phyloP scores from a whole-genome alignment of 2,329 filamentous ascomycete species.

The Scedosporium apiospermum region DNA sequence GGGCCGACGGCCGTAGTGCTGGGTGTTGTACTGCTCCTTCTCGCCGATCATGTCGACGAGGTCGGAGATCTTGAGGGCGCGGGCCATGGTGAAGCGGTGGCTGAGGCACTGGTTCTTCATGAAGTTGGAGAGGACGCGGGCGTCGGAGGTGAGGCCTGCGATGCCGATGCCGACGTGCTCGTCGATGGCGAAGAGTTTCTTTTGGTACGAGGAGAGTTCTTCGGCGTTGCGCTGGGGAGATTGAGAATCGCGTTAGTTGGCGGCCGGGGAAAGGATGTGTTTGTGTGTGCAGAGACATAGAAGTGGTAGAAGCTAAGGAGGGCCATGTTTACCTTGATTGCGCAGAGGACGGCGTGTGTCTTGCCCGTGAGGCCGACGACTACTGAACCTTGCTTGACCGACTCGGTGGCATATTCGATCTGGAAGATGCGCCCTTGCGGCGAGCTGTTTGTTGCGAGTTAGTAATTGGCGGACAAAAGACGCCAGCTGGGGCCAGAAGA shows the following conservation, averaged over 20 bases:
- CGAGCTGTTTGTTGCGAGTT: constrained; percentile 50
- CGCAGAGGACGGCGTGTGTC: constrained; percentile 91
- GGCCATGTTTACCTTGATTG: constrained; percentile 66
- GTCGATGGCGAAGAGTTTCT: constrained; percentile 96
- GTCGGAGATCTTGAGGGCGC: constrained; percentile 79
- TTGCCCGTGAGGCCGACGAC: constrained; percentile 97
- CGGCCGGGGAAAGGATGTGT: background rate
- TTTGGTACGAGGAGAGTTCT: constrained; percentile 98
- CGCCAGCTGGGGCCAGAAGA: constrained; percentile 11
- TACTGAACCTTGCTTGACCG: constrained; percentile 97
- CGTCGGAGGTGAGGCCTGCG: constrained; percentile 92
- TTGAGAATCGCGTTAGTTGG: background rate
- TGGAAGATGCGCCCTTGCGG: constrained; percentile 99
- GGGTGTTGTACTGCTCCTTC: constrained; percentile 95
- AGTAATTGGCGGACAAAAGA: constrained; percentile 13
- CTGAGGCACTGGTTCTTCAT: constrained; percentile 99
- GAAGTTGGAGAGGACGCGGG: constrained; percentile 98
- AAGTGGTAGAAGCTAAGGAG: background rate
- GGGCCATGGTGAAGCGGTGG: constrained; percentile 91
- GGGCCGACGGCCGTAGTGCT: constrained; percentile 85
- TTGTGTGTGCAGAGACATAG: too few relatives aligned
- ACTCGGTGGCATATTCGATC: constrained; percentile 97
- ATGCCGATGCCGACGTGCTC: constrained; percentile 93
- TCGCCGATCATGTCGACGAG: constrained; percentile 90
- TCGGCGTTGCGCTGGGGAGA: constrained; percentile 82